Evolutionary conservation across 129 eudicot species (phyloP).

Genomic region (Oenanthe sinensis): DNA sequence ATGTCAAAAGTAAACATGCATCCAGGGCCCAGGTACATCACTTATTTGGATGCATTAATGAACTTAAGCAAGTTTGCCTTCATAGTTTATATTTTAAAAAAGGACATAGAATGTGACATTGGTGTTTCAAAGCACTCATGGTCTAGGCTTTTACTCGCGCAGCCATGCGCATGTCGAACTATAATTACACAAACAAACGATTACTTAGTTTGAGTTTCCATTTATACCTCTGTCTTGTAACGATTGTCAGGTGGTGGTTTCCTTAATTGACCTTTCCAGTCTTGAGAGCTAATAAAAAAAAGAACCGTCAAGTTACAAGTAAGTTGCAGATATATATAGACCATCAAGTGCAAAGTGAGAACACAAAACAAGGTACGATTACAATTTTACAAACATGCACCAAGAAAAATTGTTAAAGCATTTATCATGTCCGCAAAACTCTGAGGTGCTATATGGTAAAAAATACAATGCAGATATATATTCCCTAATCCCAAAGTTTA

Average conservation of each 20-base stretch:
- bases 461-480: too few species aligned
- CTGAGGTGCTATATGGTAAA: not conserved
- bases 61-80: not conserved
- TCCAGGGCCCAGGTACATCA: not conserved
- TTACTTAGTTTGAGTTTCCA: not conserved
- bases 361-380: not conserved
- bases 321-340: not conserved
- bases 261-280: slow-evolving; percentile 54
- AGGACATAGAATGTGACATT: not conserved
- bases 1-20: not conserved
- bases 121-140: not conserved
- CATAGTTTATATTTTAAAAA: not conserved
- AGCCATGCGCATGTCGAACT: not conserved
- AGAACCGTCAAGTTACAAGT: not conserved
- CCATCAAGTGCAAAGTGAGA: not conserved
- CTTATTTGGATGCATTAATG: not conserved
- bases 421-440: not conserved
- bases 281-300: slow-evolving; percentile 44
- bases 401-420: not conserved
- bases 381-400: not conserved
- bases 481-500: too few species aligned
- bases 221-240: slow-evolving; percentile 59
- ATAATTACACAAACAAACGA: not conserved
- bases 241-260: slow-evolving; percentile 61
- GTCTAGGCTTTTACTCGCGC: not conserved